Percentiles rank a stretch among this genome's conserved stretches.
phyloP scores from a whole-genome alignment of 2,329 filamentous ascomycete species.

The Cytospora mali region DNA sequence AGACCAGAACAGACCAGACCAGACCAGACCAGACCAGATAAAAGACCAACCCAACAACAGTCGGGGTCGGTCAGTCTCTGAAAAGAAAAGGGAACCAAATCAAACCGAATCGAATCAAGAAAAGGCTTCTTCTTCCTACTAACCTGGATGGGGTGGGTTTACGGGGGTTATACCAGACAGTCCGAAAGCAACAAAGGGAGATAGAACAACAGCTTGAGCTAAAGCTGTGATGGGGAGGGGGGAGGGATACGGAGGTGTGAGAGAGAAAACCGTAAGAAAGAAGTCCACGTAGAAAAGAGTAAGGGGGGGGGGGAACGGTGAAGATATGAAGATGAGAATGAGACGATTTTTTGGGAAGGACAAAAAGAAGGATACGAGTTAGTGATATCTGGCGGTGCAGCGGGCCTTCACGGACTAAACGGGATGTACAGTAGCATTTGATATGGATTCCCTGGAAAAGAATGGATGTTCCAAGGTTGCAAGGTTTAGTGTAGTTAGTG shows the following conservation, averaged over 20 bases:
- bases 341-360: too few species aligned
- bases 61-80: too few species aligned
- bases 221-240: background rate
- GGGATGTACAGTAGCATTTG: conserved; percentile 8
- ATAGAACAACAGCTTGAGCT: background rate
- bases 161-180: background rate
- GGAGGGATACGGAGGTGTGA: background rate
- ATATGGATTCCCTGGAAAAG: background rate
- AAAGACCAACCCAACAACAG: too few species aligned
- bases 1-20: too few species aligned
- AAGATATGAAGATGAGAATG: too few species aligned
- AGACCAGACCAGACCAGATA: too few species aligned
- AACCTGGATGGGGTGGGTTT: background rate
- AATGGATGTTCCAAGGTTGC: background rate
- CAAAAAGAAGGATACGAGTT: background rate
- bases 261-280: too few species aligned
- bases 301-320: too few species aligned
- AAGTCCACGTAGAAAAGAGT: too few species aligned
- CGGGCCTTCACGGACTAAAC: background rate
- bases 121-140: background rate
- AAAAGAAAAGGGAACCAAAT: background rate
- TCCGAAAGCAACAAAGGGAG: background rate
- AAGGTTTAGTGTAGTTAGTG: background rate
- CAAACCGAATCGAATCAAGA: too few species aligned
- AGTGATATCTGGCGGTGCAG: background rate